Conservation (phyloP, 164 flowering plant species). For the Vitis rotundifolia region DNA sequence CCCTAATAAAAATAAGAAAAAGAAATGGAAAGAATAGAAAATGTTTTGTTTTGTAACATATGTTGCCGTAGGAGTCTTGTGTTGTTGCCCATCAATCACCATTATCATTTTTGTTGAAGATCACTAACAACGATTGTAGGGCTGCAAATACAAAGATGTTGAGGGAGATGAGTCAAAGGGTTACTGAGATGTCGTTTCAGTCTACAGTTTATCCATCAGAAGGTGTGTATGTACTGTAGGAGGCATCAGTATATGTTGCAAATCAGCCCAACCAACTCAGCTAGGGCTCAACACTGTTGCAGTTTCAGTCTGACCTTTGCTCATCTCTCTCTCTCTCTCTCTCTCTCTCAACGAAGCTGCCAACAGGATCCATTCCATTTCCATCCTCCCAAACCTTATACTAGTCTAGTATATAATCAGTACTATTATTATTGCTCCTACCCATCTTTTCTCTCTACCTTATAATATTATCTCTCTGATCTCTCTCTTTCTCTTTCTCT, state of each 20-base stretch:
- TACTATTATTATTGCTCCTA: not conserved
- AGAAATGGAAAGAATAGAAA: not conserved
- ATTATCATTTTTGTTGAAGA: no score
- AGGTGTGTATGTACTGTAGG: constrained; percentile 21
- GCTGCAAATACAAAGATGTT: constrained; percentile 5
- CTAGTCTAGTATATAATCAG: not conserved
- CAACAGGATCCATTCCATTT: constrained; percentile 16
- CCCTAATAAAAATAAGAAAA: no score
- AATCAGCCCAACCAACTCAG: constrained; percentile 19
- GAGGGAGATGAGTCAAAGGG: constrained; percentile 29
- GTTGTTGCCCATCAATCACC: no score
- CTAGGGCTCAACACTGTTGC: constrained; percentile 23
- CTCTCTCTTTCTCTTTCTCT: not conserved
- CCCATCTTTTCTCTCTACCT: not conserved
- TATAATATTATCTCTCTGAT: not conserved
- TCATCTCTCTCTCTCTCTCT: constrained; percentile 8
- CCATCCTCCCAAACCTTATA: not conserved
- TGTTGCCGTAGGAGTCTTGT: no score
- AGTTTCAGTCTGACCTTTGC: constrained; percentile 9
- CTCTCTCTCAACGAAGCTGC: constrained; percentile 21
- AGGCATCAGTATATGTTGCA: constrained; percentile 24
- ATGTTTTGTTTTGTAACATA: no score
- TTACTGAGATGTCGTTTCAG: constrained; percentile 37
- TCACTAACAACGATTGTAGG: no score
- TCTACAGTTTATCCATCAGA: constrained; percentile 33